Conservation (phyloP, 2,329 filamentous ascomycete species). For the Xylariaceae sp. region DNA sequence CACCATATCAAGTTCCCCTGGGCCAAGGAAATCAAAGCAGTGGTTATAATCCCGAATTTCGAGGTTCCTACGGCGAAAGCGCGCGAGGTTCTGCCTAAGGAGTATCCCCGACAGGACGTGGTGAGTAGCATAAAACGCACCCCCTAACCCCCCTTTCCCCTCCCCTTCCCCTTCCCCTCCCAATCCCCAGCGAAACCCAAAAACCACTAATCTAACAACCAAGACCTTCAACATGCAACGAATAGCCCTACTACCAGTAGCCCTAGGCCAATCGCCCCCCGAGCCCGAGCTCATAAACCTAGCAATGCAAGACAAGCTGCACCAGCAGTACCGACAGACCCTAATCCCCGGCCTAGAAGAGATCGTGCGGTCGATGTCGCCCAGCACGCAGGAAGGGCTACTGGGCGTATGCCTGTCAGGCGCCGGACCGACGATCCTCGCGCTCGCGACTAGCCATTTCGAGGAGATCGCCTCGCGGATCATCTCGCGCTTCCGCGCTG, state of each 20-base stretch:
- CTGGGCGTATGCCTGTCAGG: constrained; percentile 93
- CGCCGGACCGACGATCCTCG: constrained; percentile 90
- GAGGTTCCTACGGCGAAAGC: constrained; percentile 93
- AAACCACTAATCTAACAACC: background rate
- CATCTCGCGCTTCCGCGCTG: constrained; percentile 66
- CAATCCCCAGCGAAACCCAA: background rate
- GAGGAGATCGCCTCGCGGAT: constrained; percentile 78
- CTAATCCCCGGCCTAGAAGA: constrained; percentile 89
- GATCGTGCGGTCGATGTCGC: constrained; percentile 87
- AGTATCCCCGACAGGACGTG: constrained; percentile 77
- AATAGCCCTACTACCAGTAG: constrained; percentile 84
- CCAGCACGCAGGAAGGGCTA: constrained; percentile 78
- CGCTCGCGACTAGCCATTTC: constrained; percentile 86
- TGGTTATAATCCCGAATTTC: constrained; percentile 94
- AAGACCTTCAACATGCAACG: constrained; percentile 89
- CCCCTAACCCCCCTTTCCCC: too few species aligned
- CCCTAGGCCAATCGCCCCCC: constrained; percentile 82
- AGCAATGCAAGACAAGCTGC: constrained; percentile 97
- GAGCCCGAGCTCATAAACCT: constrained; percentile 93
- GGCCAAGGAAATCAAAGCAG: constrained; percentile 92
- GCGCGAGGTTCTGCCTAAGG: constrained; percentile 74
- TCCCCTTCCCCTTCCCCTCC: background rate
- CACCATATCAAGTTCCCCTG: constrained; percentile 95
- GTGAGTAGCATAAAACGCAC: constrained; percentile 54
- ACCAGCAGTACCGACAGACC: constrained; percentile 90